phyloP scores from a whole-genome alignment of 2,329 filamentous ascomycete genomes.

The Dothistroma septosporum region DNA sequence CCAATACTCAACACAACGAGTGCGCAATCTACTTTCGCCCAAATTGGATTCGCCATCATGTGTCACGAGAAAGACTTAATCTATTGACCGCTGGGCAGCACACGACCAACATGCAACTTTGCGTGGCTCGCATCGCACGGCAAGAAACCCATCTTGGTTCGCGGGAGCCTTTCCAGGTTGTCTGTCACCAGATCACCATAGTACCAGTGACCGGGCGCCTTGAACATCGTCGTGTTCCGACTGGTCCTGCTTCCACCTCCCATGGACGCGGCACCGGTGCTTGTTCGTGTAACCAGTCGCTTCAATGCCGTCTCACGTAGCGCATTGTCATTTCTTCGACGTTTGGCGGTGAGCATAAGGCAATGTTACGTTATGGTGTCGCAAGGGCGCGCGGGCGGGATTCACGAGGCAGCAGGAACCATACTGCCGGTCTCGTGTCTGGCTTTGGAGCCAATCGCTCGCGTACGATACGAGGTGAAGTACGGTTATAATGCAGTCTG shows the following conservation, averaged over 20 bases:
- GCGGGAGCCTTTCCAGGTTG: conserved; percentile 16
- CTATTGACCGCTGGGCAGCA: conserved; percentile 13
- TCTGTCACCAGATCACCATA: conserved; percentile 18
- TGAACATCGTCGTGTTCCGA: conserved; percentile 11
- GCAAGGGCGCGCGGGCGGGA: conserved; percentile 17
- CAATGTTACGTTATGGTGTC: conserved; percentile 15
- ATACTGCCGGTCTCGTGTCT: conserved; percentile 3
- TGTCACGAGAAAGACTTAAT: conserved; percentile 23
- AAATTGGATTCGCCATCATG: conserved; percentile 12
- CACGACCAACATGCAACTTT: conserved; percentile 13
- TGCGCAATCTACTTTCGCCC: conserved; percentile 20
- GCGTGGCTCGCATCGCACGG: conserved; percentile 16
- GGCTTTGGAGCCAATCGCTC: conserved; percentile 5
- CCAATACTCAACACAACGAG: conserved; percentile 5
- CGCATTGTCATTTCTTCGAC: conserved; percentile 19
- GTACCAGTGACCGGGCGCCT: conserved; percentile 19
- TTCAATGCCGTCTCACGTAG: conserved; percentile 18
- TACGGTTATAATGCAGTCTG: conserved; percentile 8
- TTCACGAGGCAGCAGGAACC: conserved; percentile 11
- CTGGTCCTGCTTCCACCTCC: conserved; percentile 17
- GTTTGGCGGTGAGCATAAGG: conserved; percentile 18
- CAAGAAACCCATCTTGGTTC: conserved; percentile 22
- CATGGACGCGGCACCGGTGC: conserved; percentile 16
- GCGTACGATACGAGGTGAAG: not conserved
- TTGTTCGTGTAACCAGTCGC: conserved; percentile 15